Evolutionary conservation across 345 rosid genomes (phyloP).

Genomic region (Brassica nigra): DNA sequence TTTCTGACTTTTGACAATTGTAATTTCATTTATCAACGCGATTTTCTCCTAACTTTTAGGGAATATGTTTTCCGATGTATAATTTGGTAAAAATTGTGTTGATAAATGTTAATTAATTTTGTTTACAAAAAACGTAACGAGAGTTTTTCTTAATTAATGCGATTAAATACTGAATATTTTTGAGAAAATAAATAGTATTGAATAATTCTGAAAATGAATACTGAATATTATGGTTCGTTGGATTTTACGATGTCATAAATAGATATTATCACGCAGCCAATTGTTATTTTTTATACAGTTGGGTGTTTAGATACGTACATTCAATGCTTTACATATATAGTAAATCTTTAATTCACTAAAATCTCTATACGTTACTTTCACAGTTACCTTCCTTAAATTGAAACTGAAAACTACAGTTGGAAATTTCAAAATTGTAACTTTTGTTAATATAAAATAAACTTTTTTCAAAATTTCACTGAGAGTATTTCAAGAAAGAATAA

Average conservation of each 20-base stretch:
- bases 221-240: slow-evolving; percentile 19
- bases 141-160: background rate
- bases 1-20: slow-evolving; percentile 7
- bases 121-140: slow-evolving; percentile 15
- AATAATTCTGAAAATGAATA: slow-evolving; percentile 28
- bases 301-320: slow-evolving; percentile 22
- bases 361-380: slow-evolving; percentile 23
- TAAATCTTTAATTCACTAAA: background rate
- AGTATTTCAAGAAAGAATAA: slow-evolving; percentile 28
- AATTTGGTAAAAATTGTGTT: slow-evolving; percentile 46
- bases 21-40: slow-evolving; percentile 54
- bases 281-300: slow-evolving; percentile 15
- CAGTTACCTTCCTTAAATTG: background rate
- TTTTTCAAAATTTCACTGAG: slow-evolving; percentile 8
- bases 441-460: background rate
- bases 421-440: slow-evolving; percentile 23
- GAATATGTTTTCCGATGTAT: slow-evolving; percentile 5
- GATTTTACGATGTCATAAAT: slow-evolving; percentile 32
- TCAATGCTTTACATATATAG: slow-evolving; percentile 12
- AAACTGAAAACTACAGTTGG: slow-evolving; percentile 14
- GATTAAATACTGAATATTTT: background rate
- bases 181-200: background rate
- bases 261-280: slow-evolving; percentile 33
- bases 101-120: slow-evolving; percentile 55
- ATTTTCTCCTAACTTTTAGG: slow-evolving; percentile 20